Evolutionary conservation across 768 basidiomycete genomes (phyloP), one percentile per base, ranked within the genome.

Genomic region (Termitomyces titanicus): DNA sequence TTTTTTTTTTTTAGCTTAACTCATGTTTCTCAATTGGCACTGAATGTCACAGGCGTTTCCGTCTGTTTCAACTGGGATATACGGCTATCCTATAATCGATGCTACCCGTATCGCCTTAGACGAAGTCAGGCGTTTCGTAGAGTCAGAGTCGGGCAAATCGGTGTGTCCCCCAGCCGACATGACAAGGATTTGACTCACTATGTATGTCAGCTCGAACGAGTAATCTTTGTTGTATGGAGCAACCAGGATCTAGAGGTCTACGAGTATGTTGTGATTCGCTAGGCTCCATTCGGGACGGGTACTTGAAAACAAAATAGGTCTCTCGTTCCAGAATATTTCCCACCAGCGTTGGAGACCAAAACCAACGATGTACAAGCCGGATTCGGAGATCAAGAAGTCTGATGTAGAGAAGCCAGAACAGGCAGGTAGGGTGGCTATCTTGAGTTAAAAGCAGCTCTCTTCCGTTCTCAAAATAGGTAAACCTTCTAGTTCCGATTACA

Each of bases 51-150:
- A 92, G 92, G 89, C 89, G 3, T 92, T 93, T 61, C 86, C 87
- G 5, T 85, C 83, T 5, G 82, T 94, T 48, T 92, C 91, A 3
- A 92, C 90, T 0, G 92, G 80, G 0, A 73, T 90, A 15, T 94
- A 90, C 57, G 80, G 85, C 3, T 93, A 92, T 68, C 92, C 91
- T 1, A 83, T 90, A 43, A 69, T 71, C 42, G 83, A 82, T 59
- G 92, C 91, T 0, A 85, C 92, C 0, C 79, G 79, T 29, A 77
- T 93, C 50, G 90, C 91, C 2, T 67, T 92, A 51, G 70, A 77
- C 25, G 74, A 78, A 25, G 81, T 78, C 13, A 77, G 89, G 47
- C 67, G 75, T 31, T 84, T 83, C 51, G 66, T 84, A 38, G 86
- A 89, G 22, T 74, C 78, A 3, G 74, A 81, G 22, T 66, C 66